phyloP scores from a whole-genome alignment of 176 grass and related monocot species.

The Zoysia pacifica region DNA sequence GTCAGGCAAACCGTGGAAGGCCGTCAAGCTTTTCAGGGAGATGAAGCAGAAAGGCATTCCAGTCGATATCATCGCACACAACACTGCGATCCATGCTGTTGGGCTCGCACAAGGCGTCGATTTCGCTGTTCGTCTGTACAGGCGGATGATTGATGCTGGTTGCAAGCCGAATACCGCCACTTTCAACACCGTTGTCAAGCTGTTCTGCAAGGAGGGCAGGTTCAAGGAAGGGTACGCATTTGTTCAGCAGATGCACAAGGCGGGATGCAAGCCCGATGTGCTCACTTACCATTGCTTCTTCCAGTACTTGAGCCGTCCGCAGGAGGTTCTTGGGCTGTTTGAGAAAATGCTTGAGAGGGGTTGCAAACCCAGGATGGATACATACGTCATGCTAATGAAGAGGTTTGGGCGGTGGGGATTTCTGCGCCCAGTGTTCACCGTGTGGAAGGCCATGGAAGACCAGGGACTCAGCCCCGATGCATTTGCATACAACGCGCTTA shows the following conservation, averaged over 20 bases:
- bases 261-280: conserved; percentile 60
- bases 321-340: conserved; percentile 82
- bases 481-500: conserved; percentile 82
- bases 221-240: conserved; percentile 83
- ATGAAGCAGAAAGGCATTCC: conserved; percentile 56
- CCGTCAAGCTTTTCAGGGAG: conserved; percentile 81
- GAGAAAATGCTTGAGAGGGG: conserved; percentile 74
- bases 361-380: conserved; percentile 81
- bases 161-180: conserved; percentile 67
- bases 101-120: conserved; percentile 68
- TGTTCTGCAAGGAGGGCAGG: conserved; percentile 77
- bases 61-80: conserved; percentile 64
- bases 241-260: conserved; percentile 69
- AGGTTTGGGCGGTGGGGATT: conserved; percentile 95
- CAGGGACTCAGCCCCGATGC: conserved; percentile 78
- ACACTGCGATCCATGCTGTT: conserved; percentile 78
- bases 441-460: conserved; percentile 80
- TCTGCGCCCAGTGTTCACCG: conserved; percentile 65
- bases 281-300: conserved; percentile 94
- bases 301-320: conserved; percentile 69
- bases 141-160: conserved; percentile 68
- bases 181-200: conserved; percentile 70
- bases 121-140: conserved; percentile 62
- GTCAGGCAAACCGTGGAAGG: conserved; percentile 82
- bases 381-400: conserved; percentile 93